These are phyloP conservation scores for Phytophthora capsici DNA, from an alignment of 352 stramenopile species.

Conservation along the genomic window DNA sequence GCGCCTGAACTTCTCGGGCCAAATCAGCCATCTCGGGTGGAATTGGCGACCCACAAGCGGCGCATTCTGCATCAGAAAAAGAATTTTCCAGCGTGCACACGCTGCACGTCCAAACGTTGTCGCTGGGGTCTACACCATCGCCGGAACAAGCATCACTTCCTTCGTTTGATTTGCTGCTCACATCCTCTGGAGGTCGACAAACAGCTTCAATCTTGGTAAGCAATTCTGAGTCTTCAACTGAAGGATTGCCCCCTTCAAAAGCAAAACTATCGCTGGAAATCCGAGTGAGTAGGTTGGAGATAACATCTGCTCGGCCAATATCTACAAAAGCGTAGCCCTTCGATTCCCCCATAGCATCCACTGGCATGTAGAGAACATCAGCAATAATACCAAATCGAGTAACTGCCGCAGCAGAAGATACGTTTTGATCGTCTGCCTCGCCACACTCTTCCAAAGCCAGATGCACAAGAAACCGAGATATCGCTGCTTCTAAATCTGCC, in stretches of 20 bases:
- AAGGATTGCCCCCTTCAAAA: conserved; percentile 62
- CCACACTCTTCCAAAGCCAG: conserved; percentile 77
- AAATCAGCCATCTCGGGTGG: conserved; percentile 49
- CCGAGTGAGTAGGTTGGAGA: conserved; percentile 52
- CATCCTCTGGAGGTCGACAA: conserved; percentile 19
- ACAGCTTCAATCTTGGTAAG: conserved; percentile 42
- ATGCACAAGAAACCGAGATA: conserved; percentile 71
- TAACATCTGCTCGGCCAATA: conserved; percentile 70
- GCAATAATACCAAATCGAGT: conserved; percentile 70
- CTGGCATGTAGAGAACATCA: conserved; percentile 63
- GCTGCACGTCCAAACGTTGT: conserved; percentile 61
- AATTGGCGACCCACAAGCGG: conserved; percentile 69
- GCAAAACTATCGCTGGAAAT: conserved; percentile 58
- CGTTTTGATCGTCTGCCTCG: conserved; percentile 79
- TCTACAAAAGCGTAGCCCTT: conserved; percentile 72
- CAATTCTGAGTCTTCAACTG: conserved; percentile 49
- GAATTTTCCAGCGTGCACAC: conserved; percentile 80
- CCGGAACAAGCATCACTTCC: conserved; percentile 12
- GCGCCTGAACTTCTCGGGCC: conserved; percentile 28
- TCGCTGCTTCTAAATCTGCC: conserved; percentile 37
- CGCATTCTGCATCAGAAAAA: conserved; percentile 60
- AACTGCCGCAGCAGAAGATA: conserved; percentile 68
- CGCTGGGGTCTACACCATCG: conserved; percentile 24
- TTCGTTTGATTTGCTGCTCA: conserved; percentile 20
- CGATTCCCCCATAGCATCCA: conserved; percentile 53